These are phyloP conservation scores for Aureobasidium melanogenum DNA, from an alignment of 2,329 filamentous ascomycete species.

Conservation along the genomic window DNA sequence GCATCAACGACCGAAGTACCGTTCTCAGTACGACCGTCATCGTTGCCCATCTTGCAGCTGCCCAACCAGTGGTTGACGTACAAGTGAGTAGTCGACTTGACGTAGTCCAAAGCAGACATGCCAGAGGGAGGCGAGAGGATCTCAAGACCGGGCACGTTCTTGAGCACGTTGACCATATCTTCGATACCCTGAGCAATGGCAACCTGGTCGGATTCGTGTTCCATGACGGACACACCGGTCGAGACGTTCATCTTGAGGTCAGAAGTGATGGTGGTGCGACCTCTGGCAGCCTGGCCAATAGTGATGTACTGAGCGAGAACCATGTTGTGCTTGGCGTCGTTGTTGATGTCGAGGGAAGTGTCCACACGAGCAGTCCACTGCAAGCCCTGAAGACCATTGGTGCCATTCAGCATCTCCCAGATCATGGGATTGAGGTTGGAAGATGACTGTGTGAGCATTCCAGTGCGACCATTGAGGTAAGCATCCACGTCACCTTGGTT, in stretches of 20 bases:
- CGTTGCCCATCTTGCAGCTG: slow-evolving; percentile 9
- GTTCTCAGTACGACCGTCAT: neutral
- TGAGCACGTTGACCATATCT: neutral
- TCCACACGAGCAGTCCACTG: slow-evolving; percentile 13
- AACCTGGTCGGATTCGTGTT: neutral
- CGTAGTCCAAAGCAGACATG: slow-evolving; percentile 3
- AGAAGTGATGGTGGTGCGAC: neutral
- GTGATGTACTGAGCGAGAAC: slow-evolving; percentile 7
- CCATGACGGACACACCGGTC: neutral
- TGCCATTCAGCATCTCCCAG: slow-evolving; percentile 1
- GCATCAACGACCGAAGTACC: slow-evolving; percentile 8
- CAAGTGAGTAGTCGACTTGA: slow-evolving; percentile 3
- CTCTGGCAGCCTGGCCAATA: slow-evolving; percentile 3
- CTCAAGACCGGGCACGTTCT: neutral
- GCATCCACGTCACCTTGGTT: neutral
- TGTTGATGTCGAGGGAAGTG: slow-evolving; percentile 2
- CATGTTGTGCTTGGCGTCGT: slow-evolving; percentile 8
- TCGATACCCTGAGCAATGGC: slow-evolving; percentile 8
- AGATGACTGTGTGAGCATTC: slow-evolving; percentile 4
- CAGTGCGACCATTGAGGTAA: slow-evolving; percentile 10
- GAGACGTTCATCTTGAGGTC: slow-evolving; percentile 10
- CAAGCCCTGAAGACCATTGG: neutral
- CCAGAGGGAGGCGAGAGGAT: slow-evolving; percentile 2
- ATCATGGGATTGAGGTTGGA: slow-evolving; percentile 12
- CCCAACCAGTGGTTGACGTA: slow-evolving; percentile 12